Evolutionary conservation across 139 green algal genomes (phyloP), one percentile per base, ranked within the genome.

Genomic region (Gonium pectorale): DNA sequence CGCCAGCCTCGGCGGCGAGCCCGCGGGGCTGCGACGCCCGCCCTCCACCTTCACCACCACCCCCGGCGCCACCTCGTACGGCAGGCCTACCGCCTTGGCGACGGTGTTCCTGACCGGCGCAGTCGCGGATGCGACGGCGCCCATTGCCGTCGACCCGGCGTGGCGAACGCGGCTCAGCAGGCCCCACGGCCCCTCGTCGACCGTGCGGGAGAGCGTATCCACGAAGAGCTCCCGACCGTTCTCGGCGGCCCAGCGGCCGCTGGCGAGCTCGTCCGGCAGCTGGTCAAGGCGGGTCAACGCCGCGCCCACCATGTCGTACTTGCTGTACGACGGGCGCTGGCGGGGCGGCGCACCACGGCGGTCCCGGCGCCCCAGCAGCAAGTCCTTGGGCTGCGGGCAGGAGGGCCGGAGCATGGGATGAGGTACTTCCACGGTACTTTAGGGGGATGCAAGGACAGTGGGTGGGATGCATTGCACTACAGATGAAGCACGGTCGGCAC

Each of bases 221-320:
- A 83, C 31, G 4, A 83, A 17, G 29, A 73, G 77, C 60, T 83
- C 77, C 2, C 77, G 77, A 31, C 75, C 75, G 27, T 82, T 33
- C 0, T 33, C 35, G 8, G 72, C 35, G 51, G 73, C 54, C 5
- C 27, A 77, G 27, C 4, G 6, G 43, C 71, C 71, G 49, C 33
- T 67, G 31, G 31, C 19, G 7, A 79, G 71, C 31, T 79, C 49
- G 1, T 79, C 46, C 49, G 71, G 71, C 51, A 79, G 71, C 31
- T 5, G 6, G 9, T 3, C 2, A 2, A 49, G 5, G 31, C 31
- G 3, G 9, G 31, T 27, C 46, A 79, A 21, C 49, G 33, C 49
- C 31, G n/a, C 0, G 49, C 71, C 71, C 21, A 79, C 21, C 49
- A 79, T 64, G 49, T 79, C 71, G 71, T 79, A 79, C 71, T 66